Evolutionary conservation across 139 green algal species (phyloP), one percentile per base, ranked within the genome.

Genomic region (Closterium sp.): DNA sequence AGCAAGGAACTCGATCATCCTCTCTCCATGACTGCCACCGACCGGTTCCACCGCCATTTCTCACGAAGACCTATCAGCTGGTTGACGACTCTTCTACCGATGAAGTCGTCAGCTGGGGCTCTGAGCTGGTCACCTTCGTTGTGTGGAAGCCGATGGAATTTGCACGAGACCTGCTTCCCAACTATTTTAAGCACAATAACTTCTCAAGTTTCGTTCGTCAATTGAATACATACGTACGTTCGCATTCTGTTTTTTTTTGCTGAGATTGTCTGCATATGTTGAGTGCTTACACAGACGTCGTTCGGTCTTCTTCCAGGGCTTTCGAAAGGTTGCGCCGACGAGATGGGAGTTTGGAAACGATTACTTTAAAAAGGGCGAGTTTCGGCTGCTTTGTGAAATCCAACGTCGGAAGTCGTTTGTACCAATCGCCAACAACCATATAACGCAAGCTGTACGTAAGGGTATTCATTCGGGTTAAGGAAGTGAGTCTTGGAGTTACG

Each of bases 131-230:
- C 89, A 99, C 96, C 87, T 99, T 99, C 87, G 92, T 98, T 7
- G 97, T 99, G 0, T 98, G 97, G 97, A 97, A 98, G 92, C 97
- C 97, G 5, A 95, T 96, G 0, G 98, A 99, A 86, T 99, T 99
- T 95, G 97, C 97, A 4, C 89, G 96, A 4, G 96, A 99, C 90
- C 92, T 99, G 85, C 95, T 99, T 29, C 98, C 98, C 0, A 95
- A 95, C 85, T 96, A 98, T 93, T 99, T 99, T 95, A 99, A 99
- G 95, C 98, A 99, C 96, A 99, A 99, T 95, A 99, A 99, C 92
- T 99, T 99, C 91, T 98, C 96, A 27, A 97, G 93, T 91, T 99
- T 99, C 91, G 98, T 99, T 62, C 95, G 98, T 13, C 98, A 99
- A 94, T 96, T 99, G 3, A 99, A 99, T 92, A 99, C 98, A 29